Evolutionary conservation across 768 basidiomycete genomes (phyloP), one percentile per base, ranked within the genome.

Genomic region (Naganishia friedmannii): DNA sequence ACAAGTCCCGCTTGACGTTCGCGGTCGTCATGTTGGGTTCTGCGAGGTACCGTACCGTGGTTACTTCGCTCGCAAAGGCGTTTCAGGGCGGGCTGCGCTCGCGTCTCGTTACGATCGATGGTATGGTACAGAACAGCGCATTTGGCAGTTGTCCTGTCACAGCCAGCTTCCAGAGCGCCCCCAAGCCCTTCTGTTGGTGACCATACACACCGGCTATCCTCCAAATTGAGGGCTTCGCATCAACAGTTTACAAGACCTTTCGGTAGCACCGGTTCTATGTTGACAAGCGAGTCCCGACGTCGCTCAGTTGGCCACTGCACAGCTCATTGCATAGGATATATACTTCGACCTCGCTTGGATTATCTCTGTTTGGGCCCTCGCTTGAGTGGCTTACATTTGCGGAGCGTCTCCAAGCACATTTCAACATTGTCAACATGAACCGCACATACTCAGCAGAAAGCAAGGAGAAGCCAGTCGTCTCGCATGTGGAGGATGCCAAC

Each of bases 401-500:
- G 48, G 48, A 51, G 48, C n/a, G 48, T 51, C 48, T 15, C 23
- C n/a, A 23, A 23, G 13, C 26, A 12, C 23, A 17, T 45, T 23
- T 3, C 23, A 42, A 53, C n/a, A 5, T n/a, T 9, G 23, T 13
- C 19, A 63, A 26, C 60, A 63, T 63, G 60, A 63, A 63, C 60
- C 60, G 60, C 37, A 45, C 60, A 12, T 8, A 42, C 10, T 63
- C 60, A 21, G 60, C 28, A 42, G 66, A 67, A 26, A 53, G 53
- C 66, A 67, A 67, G 32, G 66, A 67, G 9, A 67, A 67, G 37
- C 66, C 66, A 19, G 48, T 67, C 66, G n/a, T 55, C 51, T 53
- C 66, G 3, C 66, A 67, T 42, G 53, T 67, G 9, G 66, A 67
- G 15, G 39, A 63, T 45, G n/a, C 39, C 39, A 45, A 63, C 60